Percentiles rank a stretch among this genome's conserved stretches.
Evolutionary conservation across 2,329 filamentous ascomycete species (phyloP).

Genomic region (Aspergillus neotritici): DNA sequence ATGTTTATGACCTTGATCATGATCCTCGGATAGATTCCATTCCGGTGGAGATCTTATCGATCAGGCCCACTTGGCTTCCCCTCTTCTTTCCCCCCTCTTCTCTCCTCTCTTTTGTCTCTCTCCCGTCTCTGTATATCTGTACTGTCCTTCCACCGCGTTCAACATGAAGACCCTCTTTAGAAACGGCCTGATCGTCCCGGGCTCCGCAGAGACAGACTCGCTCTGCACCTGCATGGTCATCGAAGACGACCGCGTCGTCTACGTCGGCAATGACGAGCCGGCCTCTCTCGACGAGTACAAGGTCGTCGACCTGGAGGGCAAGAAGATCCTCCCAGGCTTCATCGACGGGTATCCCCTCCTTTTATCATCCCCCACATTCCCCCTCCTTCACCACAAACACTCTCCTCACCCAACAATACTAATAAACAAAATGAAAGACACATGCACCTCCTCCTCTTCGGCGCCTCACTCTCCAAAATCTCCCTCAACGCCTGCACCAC

Average conservation of each 20-base stretch:
- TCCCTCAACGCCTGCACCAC: slow-evolving; percentile 37
- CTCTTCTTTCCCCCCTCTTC: neutral
- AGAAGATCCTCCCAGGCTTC: slow-evolving; percentile 42
- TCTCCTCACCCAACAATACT: neutral
- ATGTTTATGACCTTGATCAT: neutral
- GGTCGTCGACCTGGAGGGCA: slow-evolving; percentile 30
- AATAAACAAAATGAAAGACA: slow-evolving; percentile 9
- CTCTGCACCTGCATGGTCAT: slow-evolving; percentile 28
- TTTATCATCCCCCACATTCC: slow-evolving; percentile 6
- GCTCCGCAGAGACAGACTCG: neutral
- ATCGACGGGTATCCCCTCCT: slow-evolving; percentile 39
- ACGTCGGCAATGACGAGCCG: slow-evolving; percentile 34
- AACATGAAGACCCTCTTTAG: slow-evolving; percentile 16
- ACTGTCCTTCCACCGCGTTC: neutral
- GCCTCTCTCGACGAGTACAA: slow-evolving; percentile 11
- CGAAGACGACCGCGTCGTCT: slow-evolving; percentile 35
- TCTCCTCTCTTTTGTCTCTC: neutral
- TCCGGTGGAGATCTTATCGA: no score
- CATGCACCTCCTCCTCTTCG: slow-evolving; percentile 43
- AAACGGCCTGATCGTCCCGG: slow-evolving; percentile 11
- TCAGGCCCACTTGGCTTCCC: no score
- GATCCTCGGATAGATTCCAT: no score
- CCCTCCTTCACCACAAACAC: slow-evolving; percentile 20
- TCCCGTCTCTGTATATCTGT: neutral
- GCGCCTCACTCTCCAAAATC: slow-evolving; percentile 42